Evolutionary conservation across 2,329 filamentous ascomycete genomes (phyloP).

Genomic region (Tolypocladium endophyticum): DNA sequence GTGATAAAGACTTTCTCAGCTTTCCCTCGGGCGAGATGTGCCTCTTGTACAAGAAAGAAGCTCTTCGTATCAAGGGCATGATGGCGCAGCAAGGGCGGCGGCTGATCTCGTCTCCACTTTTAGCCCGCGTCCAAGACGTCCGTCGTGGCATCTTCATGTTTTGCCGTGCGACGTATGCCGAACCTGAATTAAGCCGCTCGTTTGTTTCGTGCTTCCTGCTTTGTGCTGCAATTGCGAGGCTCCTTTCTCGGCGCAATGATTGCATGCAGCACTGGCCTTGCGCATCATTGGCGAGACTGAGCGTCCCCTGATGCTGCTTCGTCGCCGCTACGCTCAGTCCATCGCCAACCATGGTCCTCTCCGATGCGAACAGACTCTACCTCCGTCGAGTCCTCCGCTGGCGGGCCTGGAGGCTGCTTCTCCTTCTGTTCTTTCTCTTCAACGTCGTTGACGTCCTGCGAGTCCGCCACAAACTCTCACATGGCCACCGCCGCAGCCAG

Average conservation of each 20-base stretch:
- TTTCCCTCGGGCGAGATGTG: background rate
- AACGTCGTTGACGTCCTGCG: conserved; percentile 28
- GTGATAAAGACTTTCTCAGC: background rate
- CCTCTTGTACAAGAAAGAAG: background rate
- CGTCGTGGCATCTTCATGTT: background rate
- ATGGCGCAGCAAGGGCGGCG: background rate
- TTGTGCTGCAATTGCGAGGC: background rate
- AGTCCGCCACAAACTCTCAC: conserved; percentile 21
- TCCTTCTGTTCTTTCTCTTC: conserved; percentile 23
- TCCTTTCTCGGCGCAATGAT: conserved; percentile 1
- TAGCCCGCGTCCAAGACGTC: background rate
- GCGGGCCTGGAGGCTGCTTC: conserved; percentile 20
- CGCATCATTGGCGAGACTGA: background rate
- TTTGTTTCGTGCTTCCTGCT: background rate
- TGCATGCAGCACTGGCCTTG: background rate
- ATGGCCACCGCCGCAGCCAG: conserved; percentile 13
- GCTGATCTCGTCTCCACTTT: background rate
- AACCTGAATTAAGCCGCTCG: background rate
- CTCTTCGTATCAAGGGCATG: background rate
- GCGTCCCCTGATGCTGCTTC: background rate
- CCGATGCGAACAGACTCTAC: conserved; percentile 19
- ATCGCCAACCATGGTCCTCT: conserved; percentile 14
- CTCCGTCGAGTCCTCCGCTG: conserved; percentile 26
- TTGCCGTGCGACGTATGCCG: background rate
- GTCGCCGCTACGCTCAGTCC: background rate